Conservation (phyloP, 2,329 filamentous ascomycete species). For the Stagonosporopsis tanaceti region DNA sequence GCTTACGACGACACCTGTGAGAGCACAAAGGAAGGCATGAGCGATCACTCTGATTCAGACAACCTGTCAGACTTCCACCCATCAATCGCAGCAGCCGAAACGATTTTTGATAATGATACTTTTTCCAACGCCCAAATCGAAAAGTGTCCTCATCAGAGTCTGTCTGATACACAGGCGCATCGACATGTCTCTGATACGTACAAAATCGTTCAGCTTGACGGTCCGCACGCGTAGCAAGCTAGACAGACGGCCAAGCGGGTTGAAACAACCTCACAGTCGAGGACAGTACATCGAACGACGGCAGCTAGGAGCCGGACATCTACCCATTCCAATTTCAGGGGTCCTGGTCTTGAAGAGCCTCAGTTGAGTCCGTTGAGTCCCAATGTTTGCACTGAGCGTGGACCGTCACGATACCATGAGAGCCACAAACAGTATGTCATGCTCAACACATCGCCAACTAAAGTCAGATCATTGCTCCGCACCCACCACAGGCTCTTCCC, state of each 20-base stretch:
- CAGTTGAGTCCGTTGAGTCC: conserved; percentile 37
- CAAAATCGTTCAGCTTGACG: not conserved
- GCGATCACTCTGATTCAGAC: not conserved
- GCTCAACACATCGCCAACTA: not conserved
- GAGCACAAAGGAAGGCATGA: not conserved
- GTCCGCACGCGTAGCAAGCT: not conserved
- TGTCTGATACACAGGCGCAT: no score
- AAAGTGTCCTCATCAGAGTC: not conserved
- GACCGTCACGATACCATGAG: conserved; percentile 29
- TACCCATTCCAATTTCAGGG: not conserved
- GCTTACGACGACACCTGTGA: not conserved
- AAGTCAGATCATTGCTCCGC: not conserved
- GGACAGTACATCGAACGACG: not conserved
- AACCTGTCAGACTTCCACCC: not conserved
- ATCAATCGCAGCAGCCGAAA: not conserved
- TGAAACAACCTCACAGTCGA: not conserved
- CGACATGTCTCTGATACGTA: not conserved
- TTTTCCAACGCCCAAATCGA: not conserved
- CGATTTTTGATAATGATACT: not conserved
- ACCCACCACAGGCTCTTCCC: not conserved
- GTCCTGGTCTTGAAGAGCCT: not conserved
- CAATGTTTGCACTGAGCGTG: conserved; percentile 43
- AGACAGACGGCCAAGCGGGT: not conserved
- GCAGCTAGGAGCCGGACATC: not conserved
- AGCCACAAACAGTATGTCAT: conserved; percentile 1